Percentiles rank a stretch among this genome's conserved stretches.
phyloP scores from a whole-genome alignment of 805 yeast genomes.

The Tetrapisispora phaffii region DNA sequence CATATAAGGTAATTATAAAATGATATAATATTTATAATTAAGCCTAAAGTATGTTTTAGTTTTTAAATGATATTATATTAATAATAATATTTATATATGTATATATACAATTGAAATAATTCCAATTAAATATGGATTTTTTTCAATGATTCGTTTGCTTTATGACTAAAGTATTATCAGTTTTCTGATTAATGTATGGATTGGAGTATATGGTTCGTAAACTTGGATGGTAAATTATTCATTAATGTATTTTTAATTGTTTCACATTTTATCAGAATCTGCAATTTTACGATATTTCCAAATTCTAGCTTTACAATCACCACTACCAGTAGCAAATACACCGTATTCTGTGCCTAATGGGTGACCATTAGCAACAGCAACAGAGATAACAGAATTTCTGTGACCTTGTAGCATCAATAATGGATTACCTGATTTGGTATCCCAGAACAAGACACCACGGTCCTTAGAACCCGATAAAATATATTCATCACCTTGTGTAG shows the following conservation, averaged over 20 bases:
- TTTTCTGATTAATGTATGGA: background rate
- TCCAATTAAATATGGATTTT: background rate
- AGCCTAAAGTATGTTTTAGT: background rate
- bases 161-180: conserved; percentile 1
- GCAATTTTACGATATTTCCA: conserved; percentile 62
- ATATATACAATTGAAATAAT: conserved; percentile 2
- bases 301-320: conserved; percentile 94
- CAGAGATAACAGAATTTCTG: conserved; percentile 89
- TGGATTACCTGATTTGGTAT: conserved; percentile 82
- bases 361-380: conserved; percentile 78
- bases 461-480: conserved; percentile 92
- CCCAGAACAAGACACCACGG: conserved; percentile 96
- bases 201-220: background rate
- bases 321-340: conserved; percentile 93
- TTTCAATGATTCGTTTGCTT: background rate
- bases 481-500: conserved; percentile 87
- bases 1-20: too few relatives aligned
- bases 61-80: background rate
- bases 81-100: conserved; percentile 1
- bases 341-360: conserved; percentile 49
- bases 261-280: conserved; percentile 2
- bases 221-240: conserved; percentile 5
- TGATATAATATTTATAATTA: too few relatives aligned
- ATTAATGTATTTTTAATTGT: conserved; percentile 12
- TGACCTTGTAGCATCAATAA: conserved; percentile 94